Evolutionary conservation across 2,329 filamentous ascomycete genomes (phyloP).

Genomic region (Leptosphaerulina australis): DNA sequence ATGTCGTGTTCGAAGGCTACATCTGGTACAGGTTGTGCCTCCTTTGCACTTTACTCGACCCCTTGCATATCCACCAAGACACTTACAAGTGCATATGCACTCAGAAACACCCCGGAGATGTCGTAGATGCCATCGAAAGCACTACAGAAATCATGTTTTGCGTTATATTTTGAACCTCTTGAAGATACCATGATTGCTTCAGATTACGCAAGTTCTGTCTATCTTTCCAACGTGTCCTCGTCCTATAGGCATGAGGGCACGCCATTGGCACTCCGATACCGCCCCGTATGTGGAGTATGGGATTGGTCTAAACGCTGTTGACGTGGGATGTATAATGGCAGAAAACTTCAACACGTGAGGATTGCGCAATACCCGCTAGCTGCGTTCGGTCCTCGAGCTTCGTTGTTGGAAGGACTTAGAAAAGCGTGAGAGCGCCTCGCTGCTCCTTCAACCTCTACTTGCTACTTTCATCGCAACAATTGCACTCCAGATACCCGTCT

Average conservation of each 20-base stretch:
- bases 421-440: conserved; percentile 28
- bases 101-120: neutral
- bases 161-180: neutral
- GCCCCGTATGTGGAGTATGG: conserved; percentile 19
- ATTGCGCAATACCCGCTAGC: conserved; percentile 47
- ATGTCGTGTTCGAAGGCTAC: neutral
- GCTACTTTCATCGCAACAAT: conserved; percentile 9
- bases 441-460: conserved; percentile 21
- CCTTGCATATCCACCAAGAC: no score
- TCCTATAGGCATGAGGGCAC: conserved; percentile 13
- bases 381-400: conserved; percentile 26
- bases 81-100: neutral
- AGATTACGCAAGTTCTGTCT: conserved; percentile 5
- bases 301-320: conserved; percentile 28
- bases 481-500: conserved; percentile 20
- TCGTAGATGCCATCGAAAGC: no score
- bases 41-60: no score
- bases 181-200: conserved; percentile 7
- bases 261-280: conserved; percentile 30
- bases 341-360: conserved; percentile 39
- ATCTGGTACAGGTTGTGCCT: neutral
- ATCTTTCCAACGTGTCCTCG: conserved; percentile 6
- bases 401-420: conserved; percentile 26
- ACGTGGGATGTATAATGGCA: conserved; percentile 29
- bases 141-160: neutral